Base-by-base conservation (phyloP, 2,329 filamentous ascomycete genomes). In the Alternaria sp. region DNA sequence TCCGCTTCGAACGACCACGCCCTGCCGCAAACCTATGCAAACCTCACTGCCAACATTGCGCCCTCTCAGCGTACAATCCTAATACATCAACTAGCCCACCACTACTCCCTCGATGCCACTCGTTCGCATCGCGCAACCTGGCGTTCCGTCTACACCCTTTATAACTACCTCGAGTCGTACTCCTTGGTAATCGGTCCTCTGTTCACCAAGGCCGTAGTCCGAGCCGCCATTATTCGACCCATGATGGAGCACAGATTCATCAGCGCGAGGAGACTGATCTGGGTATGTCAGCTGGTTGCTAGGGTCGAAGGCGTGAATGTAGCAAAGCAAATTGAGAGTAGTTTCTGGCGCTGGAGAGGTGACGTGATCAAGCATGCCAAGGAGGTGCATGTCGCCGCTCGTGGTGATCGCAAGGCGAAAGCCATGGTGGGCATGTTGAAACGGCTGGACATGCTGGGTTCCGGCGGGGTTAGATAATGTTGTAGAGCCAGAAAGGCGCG, bases 21-120 rank as follows among this genome's bases (percentile, higher is more conserved):
- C 4, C 63, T 77, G 3, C 74, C 74, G 4, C 48, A 71, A 24
- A 52, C 56, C 9, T 70, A 66, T 39, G 62, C 63, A n/a, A 58
- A 66, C 14, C 21, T 58, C n/a, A 42, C 58, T 8, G 8, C 59
- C 14, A 60, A 72, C 10, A 51, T 63, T 1, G 37, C 69, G 7
- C 44, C 61, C 21, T 41, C 63, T 7, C 41, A 63, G 3, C 69
- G 67, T 24, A 51, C 58, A 8, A 52, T 61, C 4, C 54, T 77
- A 39, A 63, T 75, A 42, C 72, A 76, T 36, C 72, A 76, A 51
- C 61, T 77, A 31, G 75, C 73, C 7, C 61, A 74, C 50, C 69
- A 74, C 45, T 75, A 74, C 57, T 72, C 74, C 1, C 41, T 70
- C 23, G 66, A 72, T 46, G 65, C 50, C 23, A 69, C 69, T 9